These are phyloP conservation scores for Lepiota venenata DNA, from an alignment of 768 basidiomycete genomes.

Conservation along the genomic window DNA sequence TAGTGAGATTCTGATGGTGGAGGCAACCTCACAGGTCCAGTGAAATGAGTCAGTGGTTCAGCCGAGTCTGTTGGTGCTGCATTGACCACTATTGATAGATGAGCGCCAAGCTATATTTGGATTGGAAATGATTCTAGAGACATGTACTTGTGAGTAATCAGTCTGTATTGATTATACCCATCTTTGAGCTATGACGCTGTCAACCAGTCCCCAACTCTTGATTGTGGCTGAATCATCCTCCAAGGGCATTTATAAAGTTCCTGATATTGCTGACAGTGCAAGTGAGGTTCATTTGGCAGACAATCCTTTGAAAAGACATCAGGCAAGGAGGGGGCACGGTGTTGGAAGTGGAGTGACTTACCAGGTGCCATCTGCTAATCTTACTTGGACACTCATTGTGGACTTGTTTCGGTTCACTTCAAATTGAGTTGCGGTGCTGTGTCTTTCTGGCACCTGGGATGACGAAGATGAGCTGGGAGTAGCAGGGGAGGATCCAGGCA, in stretches of 20 bases:
- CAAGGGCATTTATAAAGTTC: slow-evolving; percentile 82
- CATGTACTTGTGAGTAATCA: no score
- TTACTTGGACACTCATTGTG: slow-evolving; percentile 85
- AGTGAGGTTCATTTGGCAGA: slow-evolving; percentile 84
- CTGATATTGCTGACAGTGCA: slow-evolving; percentile 87
- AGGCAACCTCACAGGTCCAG: no score
- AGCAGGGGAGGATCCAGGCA: slow-evolving; percentile 64
- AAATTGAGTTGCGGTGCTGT: slow-evolving; percentile 52
- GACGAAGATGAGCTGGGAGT: slow-evolving; percentile 18
- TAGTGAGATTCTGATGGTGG: no score
- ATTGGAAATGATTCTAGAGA: no score
- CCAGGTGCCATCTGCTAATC: slow-evolving; percentile 90
- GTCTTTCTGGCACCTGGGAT: slow-evolving; percentile 24
- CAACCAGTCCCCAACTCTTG: slow-evolving; percentile 65
- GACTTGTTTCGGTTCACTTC: slow-evolving; percentile 82
- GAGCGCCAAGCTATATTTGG: no score
- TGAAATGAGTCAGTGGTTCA: no score
- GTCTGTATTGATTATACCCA: slow-evolving; percentile 49
- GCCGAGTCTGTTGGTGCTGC: no score
- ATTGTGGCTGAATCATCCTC: slow-evolving; percentile 66
- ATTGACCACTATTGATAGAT: no score
- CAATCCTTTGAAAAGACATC: slow-evolving; percentile 62
- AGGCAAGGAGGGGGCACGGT: neutral
- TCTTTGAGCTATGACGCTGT: slow-evolving; percentile 84
- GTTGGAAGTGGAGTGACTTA: slow-evolving; percentile 23